These are phyloP conservation scores for Calamus simplicifolius DNA, from an alignment of 176 grass and related monocot genomes.

Conservation along the genomic window DNA sequence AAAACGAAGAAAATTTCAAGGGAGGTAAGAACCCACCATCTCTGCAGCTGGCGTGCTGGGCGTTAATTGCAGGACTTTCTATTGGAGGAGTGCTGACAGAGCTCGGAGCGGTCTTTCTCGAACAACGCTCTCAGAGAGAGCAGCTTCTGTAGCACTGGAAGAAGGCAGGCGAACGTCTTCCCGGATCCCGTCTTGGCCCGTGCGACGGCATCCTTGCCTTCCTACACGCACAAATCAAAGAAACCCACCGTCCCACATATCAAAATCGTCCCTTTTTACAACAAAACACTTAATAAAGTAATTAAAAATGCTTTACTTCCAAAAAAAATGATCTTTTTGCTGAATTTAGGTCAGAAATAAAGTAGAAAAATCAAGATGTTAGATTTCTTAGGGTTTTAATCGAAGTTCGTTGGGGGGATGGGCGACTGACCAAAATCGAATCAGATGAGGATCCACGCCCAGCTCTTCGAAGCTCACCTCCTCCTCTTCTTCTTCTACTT, in stretches of 20 bases:
- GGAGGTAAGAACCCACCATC: conserved; percentile 50
- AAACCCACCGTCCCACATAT: not conserved
- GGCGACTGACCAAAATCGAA: conserved; percentile 55
- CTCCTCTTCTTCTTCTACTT: conserved; percentile 30
- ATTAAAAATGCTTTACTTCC: no score
- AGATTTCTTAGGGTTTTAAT: no score
- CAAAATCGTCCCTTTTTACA: not conserved
- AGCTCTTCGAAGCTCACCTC: conserved; percentile 64
- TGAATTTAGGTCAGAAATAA: no score
- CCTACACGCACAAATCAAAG: conserved; percentile 28
- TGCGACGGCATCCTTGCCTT: conserved; percentile 91
- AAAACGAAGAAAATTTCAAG: not conserved
- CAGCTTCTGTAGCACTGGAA: conserved; percentile 77
- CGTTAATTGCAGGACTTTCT: conserved; percentile 68
- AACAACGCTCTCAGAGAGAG: conserved; percentile 40
- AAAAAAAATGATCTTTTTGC: no score
- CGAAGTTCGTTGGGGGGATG: not conserved
- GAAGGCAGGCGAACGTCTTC: conserved; percentile 87
- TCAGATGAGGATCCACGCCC: conserved; percentile 72
- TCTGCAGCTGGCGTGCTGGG: conserved; percentile 60
- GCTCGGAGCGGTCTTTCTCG: conserved; percentile 54
- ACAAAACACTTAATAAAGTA: no score
- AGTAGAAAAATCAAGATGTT: no score
- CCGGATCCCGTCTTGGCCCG: conserved; percentile 87
- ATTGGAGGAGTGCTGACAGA: conserved; percentile 90